Base-by-base conservation (phyloP, 495 filamentous ascomycete species). In the Penicillium samsonianum region DNA sequence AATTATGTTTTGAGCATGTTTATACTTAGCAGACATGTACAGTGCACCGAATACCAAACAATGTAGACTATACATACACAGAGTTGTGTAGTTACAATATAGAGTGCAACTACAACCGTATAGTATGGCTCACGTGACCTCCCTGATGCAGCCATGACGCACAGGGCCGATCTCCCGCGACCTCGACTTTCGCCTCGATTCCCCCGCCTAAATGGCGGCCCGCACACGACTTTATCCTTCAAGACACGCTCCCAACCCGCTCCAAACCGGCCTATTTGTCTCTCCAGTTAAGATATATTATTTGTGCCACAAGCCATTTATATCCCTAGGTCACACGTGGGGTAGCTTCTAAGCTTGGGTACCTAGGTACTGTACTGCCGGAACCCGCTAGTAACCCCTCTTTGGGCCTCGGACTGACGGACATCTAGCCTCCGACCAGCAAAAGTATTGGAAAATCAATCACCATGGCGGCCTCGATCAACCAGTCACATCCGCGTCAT, bases 101-200 rank as follows among this genome's bases (percentile, higher is more conserved):
- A 28, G 26, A 49, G 1, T 49, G 28, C 31, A 22, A 16, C 31
- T n/a, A 12, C 11, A 22, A 35, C 10, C 5, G 10, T 25, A 20
- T 45, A 52, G 17, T 30, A 37, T 5, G 19, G 1, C 10, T 5
- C 71, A 75, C 69, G 69, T 73, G 71, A 72, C 60, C 26, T 45
- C 16, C 48, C 43, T 63, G 65, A 64, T 69, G 69, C 65, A 72
- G 59, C 55, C 50, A 73, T 75, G 73, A 75, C 73, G 73, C 67
- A 72, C 61, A 60, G 63, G 60, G 65, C 58, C 68, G 70, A 74
- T 74, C 72, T 67, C 63, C 72, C 62, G 59, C 53, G 57, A 51
- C 50, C 58, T 40, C 56, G 53, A 58, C 51, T 42, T 48, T 44
- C 31, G 62, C 63, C 61, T 57, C 55, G 55, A 58, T 47, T 65